These are phyloP conservation scores for Fusarium buharicum DNA, from an alignment of 2,329 filamentous ascomycete genomes.

Conservation along the genomic window DNA sequence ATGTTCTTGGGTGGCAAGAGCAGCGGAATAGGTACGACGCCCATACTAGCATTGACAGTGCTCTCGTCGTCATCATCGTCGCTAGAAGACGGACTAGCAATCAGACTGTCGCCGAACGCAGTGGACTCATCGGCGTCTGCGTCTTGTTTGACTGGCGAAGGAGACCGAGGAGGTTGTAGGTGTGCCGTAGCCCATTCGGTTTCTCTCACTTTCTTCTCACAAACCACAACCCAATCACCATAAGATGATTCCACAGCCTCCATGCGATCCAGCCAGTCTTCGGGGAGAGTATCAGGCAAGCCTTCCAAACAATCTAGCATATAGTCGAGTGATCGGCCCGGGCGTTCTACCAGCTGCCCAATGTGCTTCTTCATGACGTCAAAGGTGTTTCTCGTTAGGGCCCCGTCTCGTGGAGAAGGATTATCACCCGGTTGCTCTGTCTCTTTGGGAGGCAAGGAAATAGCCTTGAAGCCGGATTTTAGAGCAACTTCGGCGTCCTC, in stretches of 20 bases:
- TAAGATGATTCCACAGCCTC: slow-evolving; percentile 83
- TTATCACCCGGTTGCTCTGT: slow-evolving; percentile 33
- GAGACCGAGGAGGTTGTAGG: slow-evolving; percentile 34
- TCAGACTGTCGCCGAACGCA: slow-evolving; percentile 14
- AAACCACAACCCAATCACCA: slow-evolving; percentile 81
- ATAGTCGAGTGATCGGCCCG: slow-evolving; percentile 80
- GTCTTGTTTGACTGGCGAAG: slow-evolving; percentile 36
- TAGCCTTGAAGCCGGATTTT: slow-evolving; percentile 72
- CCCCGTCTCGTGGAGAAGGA: slow-evolving; percentile 33
- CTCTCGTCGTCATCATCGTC: slow-evolving; percentile 38
- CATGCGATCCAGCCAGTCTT: slow-evolving; percentile 87
- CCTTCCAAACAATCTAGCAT: slow-evolving; percentile 91
- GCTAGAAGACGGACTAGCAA: slow-evolving; percentile 25
- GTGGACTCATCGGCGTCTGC: slow-evolving; percentile 15
- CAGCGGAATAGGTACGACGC: slow-evolving; percentile 38
- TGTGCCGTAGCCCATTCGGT: slow-evolving; percentile 61
- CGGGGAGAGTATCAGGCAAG: slow-evolving; percentile 82
- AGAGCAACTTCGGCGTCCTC: slow-evolving; percentile 73
- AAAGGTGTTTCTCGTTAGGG: slow-evolving; percentile 59
- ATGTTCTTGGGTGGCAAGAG: slow-evolving; percentile 34
- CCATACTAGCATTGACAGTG: slow-evolving; percentile 22
- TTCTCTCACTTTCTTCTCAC: slow-evolving; percentile 77
- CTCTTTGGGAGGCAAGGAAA: slow-evolving; percentile 52
- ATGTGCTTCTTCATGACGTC: slow-evolving; percentile 71
- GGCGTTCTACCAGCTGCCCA: slow-evolving; percentile 72